These are phyloP conservation scores for Parietaria judaica DNA, from an alignment of 306 rosid genomes.

Conservation along the genomic window DNA sequence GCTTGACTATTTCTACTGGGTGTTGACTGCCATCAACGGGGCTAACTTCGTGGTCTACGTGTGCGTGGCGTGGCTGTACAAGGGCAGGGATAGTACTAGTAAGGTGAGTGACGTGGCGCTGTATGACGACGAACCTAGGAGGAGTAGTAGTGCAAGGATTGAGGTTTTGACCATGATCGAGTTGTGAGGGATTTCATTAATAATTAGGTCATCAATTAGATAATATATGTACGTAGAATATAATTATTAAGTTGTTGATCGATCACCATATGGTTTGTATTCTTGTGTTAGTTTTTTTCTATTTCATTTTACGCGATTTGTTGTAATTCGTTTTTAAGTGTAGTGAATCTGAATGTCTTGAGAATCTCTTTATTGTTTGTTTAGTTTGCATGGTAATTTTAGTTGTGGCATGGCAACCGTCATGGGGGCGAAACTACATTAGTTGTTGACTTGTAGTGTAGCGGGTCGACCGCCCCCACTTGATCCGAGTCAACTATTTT, in stretches of 20 bases:
- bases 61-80: constrained; percentile 24
- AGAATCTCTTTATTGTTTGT: too few species aligned
- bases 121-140: background rate
- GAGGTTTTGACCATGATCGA: constrained; percentile 1
- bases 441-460: too few species aligned
- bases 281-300: too few species aligned
- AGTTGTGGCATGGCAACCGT: too few species aligned
- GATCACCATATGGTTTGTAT: too few species aligned
- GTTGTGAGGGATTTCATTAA: background rate
- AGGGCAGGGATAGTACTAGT: constrained; percentile 14
- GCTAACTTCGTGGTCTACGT: constrained; percentile 36
- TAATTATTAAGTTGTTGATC: background rate
- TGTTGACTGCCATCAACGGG: constrained; percentile 26
- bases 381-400: too few species aligned
- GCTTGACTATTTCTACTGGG: constrained; percentile 48
- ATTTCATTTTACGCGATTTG: too few species aligned
- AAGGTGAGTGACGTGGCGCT: constrained; percentile 17
- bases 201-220: background rate
- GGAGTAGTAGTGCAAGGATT: background rate
- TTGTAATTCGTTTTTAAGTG: too few species aligned
- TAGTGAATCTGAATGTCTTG: too few species aligned
- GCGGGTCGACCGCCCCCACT: too few species aligned
- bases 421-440: too few species aligned
- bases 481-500: too few species aligned
- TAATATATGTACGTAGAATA: background rate